Percentiles rank a stretch among this genome's conserved stretches.
Evolutionary conservation across 768 basidiomycete species (phyloP).

Genomic region (Phlebiopsis flavidoalba): DNA sequence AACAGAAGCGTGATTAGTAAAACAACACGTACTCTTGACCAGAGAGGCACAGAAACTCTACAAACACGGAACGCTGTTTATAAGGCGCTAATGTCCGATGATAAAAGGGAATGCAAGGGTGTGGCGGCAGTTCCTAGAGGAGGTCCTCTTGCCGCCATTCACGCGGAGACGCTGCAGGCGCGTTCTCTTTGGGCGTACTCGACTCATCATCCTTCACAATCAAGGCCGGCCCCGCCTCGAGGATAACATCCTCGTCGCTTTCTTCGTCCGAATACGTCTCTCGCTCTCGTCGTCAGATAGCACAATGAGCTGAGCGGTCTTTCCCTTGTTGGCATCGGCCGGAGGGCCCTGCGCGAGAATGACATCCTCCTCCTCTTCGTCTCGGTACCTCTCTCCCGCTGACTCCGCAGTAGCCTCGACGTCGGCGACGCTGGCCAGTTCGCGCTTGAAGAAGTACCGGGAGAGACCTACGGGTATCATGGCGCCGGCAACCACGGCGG

Average conservation of each 20-base stretch:
- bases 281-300: constrained; percentile 35
- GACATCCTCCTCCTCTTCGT: constrained; percentile 30
- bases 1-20: neutral
- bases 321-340: constrained; percentile 36
- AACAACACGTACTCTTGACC: constrained; percentile 2
- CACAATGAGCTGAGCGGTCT: constrained; percentile 25
- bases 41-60: neutral
- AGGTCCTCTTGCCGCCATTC: constrained; percentile 12
- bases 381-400: constrained; percentile 29
- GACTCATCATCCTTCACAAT: constrained; percentile 31
- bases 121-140: constrained; percentile 4
- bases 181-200: neutral
- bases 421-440: constrained; percentile 39
- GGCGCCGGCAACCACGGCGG: constrained; percentile 86
- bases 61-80: neutral
- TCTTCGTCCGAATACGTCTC: constrained; percentile 35
- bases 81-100: neutral
- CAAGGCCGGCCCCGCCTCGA: constrained; percentile 69
- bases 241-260: constrained; percentile 64
- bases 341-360: constrained; percentile 57
- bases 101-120: neutral
- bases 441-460: constrained; percentile 75
- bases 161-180: neutral
- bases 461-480: constrained; percentile 88
- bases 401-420: constrained; percentile 31